These are phyloP conservation scores for Bryoerythrophyllum caledonicum DNA, from an alignment of 225 moss, liverwort and hornwort species.

Conservation along the genomic window DNA sequence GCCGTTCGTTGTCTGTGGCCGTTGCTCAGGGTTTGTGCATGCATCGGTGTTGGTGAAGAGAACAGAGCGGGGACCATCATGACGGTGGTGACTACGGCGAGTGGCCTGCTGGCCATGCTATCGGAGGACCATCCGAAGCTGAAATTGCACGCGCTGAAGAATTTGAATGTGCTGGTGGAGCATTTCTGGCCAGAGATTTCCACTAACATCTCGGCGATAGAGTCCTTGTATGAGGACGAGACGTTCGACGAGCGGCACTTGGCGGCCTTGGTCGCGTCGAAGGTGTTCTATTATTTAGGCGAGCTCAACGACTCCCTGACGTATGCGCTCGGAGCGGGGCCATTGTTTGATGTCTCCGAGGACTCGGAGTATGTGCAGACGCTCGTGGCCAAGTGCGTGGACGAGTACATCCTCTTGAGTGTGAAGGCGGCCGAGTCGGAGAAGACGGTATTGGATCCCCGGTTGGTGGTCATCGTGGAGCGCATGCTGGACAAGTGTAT, in stretches of 20 bases:
- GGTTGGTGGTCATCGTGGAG: conserved; percentile 87
- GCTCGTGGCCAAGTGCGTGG: conserved; percentile 94
- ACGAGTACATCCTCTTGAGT: conserved; percentile 77
- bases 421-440: conserved; percentile 69
- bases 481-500: conserved; percentile 98
- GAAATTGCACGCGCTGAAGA: conserved; percentile 91
- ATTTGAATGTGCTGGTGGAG: conserved; percentile 81
- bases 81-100: conserved; percentile 94
- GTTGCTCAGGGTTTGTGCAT: no score
- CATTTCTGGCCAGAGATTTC: conserved; percentile 98
- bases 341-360: conserved; percentile 87
- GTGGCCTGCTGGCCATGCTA: conserved; percentile 95
- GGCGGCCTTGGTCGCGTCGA: conserved; percentile 89
- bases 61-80: conserved; percentile 31
- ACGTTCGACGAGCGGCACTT: conserved; percentile 78
- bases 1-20: no score
- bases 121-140: conserved; percentile 85
- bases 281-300: conserved; percentile 94
- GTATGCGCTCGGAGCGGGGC: conserved; percentile 84
- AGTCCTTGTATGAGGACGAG: conserved; percentile 90
- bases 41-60: no score
- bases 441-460: conserved; percentile 60
- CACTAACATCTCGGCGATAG: conserved; percentile 86
- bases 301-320: conserved; percentile 85
- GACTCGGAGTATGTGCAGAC: conserved; percentile 97